Evolutionary conservation across 148 eudicot genomes (phyloP).

Genomic region (Fagopyrum homotropicum): DNA sequence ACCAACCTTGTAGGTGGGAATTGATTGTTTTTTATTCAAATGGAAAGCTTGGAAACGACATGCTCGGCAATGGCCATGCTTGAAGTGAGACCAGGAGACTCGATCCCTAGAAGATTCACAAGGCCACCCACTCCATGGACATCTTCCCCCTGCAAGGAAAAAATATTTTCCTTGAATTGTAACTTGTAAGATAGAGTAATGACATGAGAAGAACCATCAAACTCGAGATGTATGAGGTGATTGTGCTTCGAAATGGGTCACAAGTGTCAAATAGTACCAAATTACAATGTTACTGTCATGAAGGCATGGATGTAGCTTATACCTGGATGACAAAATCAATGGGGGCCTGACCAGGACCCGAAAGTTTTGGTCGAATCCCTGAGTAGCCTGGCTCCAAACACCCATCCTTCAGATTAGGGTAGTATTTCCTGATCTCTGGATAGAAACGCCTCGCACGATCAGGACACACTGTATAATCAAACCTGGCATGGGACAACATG

Average conservation of each 20-base stretch:
- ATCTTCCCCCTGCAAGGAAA: slow-evolving; percentile 49
- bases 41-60: slow-evolving; percentile 37
- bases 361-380: slow-evolving; percentile 84
- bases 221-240: not conserved
- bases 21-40: not conserved
- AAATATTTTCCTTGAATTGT: not conserved
- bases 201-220: not conserved
- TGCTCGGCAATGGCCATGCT: slow-evolving; percentile 81
- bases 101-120: slow-evolving; percentile 79
- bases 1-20: not conserved
- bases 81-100: slow-evolving; percentile 88
- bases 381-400: slow-evolving; percentile 76
- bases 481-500: slow-evolving; percentile 58
- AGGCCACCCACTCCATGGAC: slow-evolving; percentile 70
- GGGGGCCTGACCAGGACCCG: slow-evolving; percentile 58
- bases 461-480: slow-evolving; percentile 61
- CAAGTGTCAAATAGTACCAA: not conserved
- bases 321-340: slow-evolving; percentile 85
- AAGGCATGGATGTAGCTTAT: slow-evolving; percentile 5
- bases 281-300: not conserved
- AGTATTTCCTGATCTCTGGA: slow-evolving; percentile 74
- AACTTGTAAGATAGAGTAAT: not conserved
- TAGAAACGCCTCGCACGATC: slow-evolving; percentile 55
- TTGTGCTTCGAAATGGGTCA: not conserved
- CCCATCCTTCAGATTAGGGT: slow-evolving; percentile 64